Evolutionary conservation across 2,329 filamentous ascomycete genomes (phyloP).

Genomic region (Ophiostoma tasmaniense): DNA sequence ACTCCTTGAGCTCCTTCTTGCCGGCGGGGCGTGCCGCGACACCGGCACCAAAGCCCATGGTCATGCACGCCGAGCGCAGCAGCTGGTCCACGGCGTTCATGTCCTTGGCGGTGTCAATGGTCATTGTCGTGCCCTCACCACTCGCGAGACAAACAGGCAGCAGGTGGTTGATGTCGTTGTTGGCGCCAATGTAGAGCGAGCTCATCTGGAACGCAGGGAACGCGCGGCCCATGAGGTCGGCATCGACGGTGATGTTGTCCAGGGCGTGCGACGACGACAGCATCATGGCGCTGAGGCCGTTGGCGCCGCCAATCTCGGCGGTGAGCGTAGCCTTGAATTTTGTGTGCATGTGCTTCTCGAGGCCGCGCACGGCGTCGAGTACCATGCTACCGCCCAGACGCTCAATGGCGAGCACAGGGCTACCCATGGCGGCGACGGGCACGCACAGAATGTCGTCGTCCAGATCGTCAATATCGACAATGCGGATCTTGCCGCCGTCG

Average conservation of each 20-base stretch:
- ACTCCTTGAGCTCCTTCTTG: conserved; percentile 27
- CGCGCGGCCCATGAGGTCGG: conserved; percentile 32
- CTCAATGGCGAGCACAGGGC: conserved; percentile 36
- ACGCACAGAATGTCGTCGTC: conserved; percentile 36
- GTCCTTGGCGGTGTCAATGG: conserved; percentile 20
- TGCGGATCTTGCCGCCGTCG: conserved; percentile 32
- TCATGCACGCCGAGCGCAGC: conserved; percentile 32
- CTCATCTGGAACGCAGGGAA: conserved; percentile 24
- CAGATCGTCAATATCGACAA: conserved; percentile 34
- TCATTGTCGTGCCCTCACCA: conserved; percentile 25
- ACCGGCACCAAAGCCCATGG: conserved; percentile 34
- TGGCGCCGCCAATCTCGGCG: conserved; percentile 47
- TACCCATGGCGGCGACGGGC: conserved; percentile 37
- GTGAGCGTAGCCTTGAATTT: conserved; percentile 34
- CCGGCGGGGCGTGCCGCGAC: conserved; percentile 28
- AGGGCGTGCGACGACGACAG: conserved; percentile 31
- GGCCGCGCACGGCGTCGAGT: conserved; percentile 30
- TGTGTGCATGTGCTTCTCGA: conserved; percentile 28
- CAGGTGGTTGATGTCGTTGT: conserved; percentile 17
- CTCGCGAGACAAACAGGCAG: conserved; percentile 28
- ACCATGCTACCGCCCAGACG: conserved; percentile 34
- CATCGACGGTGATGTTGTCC: conserved; percentile 30
- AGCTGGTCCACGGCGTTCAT: conserved; percentile 36
- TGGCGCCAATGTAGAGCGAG: conserved; percentile 16
- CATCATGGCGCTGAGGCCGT: conserved; percentile 37